Base-by-base conservation (phyloP, 2,329 filamentous ascomycete genomes). In the Aureobasidium sp. region DNA sequence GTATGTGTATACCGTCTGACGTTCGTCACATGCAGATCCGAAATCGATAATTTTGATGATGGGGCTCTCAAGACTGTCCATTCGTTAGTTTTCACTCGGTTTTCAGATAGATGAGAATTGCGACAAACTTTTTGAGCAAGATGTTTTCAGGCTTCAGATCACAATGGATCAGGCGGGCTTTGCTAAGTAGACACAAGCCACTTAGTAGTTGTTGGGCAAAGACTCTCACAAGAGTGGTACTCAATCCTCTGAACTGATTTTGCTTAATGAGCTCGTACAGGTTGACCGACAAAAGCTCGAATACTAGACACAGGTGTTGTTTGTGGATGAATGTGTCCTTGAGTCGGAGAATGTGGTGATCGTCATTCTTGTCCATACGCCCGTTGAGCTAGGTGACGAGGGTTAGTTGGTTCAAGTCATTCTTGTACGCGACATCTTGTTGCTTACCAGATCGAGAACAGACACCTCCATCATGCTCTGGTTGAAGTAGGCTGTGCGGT, bases 401-500 rank as follows among this genome's bases (percentile, higher is more conserved):
- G 54, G 53, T 74, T 53, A 75, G 67, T 44, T 3, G 49, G 15
- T 37, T 27, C 50, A 58, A 39, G 15, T 17, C 35, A 17, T 22
- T 29, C 4, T 60, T 60, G 39, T n/a, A 33, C 24, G 39, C 15
- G 5, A 50, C 5, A 15, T 11, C 12, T 29, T 17, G 12, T 35
- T 59, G 68, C 84, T 62, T 81, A 95, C 91, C 81, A 99, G 73
- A 75, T 99, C 94, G 62, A 99, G 81, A 27, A 99, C 94, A 1
- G 94, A 99, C 35, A 99, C 94, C 73, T 99, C 94, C 94, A 99
- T 99, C 94, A 99, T 99, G 75, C 94, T 97, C 76, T 99, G 94
- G 73, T 99, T 99, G 79, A 99, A 99, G 75, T 99, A 99, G 40
- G 94, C 94, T 1, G 94, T 99, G 70, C 93, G 87, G 76, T 99